phyloP scores from a whole-genome alignment of 2,329 filamentous ascomycete species.

The Exophiala dermatitidis region DNA sequence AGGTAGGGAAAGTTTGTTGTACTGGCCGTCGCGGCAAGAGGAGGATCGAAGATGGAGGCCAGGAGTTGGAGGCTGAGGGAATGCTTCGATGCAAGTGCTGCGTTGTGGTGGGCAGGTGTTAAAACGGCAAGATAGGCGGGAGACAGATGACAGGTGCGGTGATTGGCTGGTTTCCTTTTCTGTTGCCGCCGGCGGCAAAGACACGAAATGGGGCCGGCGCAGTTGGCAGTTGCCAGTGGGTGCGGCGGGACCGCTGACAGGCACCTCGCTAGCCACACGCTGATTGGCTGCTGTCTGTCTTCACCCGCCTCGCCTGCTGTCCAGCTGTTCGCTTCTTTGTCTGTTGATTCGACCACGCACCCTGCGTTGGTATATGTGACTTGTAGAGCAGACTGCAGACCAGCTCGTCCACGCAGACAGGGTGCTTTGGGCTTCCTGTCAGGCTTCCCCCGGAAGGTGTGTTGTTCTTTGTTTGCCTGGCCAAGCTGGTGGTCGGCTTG shows the following conservation, averaged over 20 bases:
- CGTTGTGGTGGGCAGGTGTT: conserved; percentile 8
- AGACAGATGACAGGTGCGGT: background rate
- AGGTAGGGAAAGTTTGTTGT: background rate
- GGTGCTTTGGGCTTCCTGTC: background rate
- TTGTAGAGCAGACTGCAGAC: conserved; percentile 11
- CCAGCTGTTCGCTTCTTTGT: conserved; percentile 7
- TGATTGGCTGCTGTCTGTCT: conserved; percentile 13
- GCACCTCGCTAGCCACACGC: background rate
- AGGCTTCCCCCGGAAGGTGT: background rate
- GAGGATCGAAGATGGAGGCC: background rate
- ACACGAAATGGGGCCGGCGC: conserved; percentile 1
- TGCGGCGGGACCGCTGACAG: background rate
- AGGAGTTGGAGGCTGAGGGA: background rate
- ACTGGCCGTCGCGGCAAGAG: conserved; percentile 5
- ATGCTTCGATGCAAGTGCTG: background rate
- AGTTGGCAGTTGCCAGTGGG: background rate
- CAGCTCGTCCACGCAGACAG: conserved; percentile 5
- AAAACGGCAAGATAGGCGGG: conserved; percentile 13
- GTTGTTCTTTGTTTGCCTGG: conserved; percentile 6
- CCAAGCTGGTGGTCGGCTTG: conserved; percentile 10
- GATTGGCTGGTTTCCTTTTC: conserved; percentile 1
- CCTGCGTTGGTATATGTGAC: conserved; percentile 14
- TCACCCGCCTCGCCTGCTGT: conserved; percentile 2
- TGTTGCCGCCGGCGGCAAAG: conserved; percentile 22
- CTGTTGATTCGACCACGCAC: conserved; percentile 12